Base-by-base conservation (phyloP, 805 yeast species). In the Candida schatavii region DNA sequence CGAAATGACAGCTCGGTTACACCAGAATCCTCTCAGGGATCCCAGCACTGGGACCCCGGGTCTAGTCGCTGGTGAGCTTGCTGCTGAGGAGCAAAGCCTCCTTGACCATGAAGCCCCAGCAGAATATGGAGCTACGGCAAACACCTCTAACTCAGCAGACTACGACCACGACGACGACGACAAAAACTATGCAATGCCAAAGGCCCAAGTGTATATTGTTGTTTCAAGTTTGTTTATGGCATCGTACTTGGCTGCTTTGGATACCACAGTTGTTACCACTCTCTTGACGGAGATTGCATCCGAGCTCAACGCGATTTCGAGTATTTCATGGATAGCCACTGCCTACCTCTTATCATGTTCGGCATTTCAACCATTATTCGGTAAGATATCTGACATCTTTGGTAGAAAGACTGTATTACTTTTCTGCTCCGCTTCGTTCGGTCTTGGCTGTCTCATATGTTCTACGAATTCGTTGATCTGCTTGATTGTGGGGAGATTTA, bases 241-340 rank as follows among this genome's bases (percentile, higher is more conserved):
- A 3, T 47, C 78, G 0, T 82, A 78, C 49, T 63, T 84, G 30
- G 80, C 86, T 2, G 81, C 90, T 0, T 56, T 83, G 44, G 91
- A 84, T 54, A 70, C 78, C 15, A 83, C 90, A 0, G 75, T 84
- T 20, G 82, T 84, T 14, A 75, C 88, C 0, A 83, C 89, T 0
- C 61, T 83, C 21, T 62, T 83, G 51, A 70, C 85, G 2, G 74
- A 75, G 22, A 83, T 84, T 42, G 86, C 88, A 1, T 79, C 86
- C 1, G 88, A 83, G 50, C 74, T 84, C 52, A 65, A 82, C 48
- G 82, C 81, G 0, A 66, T 83, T 34, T 78, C 80, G 3, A 75
- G 75, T 46, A 72, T 83, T 21, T 75, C 88, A 13, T 83, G 88
- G 88, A 80, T 84, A 19, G 89, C 87, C 2, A 80, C 88, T 0